Base-by-base conservation (phyloP, 2,329 filamentous ascomycete species). In the Dryadomyces sulphureus region DNA sequence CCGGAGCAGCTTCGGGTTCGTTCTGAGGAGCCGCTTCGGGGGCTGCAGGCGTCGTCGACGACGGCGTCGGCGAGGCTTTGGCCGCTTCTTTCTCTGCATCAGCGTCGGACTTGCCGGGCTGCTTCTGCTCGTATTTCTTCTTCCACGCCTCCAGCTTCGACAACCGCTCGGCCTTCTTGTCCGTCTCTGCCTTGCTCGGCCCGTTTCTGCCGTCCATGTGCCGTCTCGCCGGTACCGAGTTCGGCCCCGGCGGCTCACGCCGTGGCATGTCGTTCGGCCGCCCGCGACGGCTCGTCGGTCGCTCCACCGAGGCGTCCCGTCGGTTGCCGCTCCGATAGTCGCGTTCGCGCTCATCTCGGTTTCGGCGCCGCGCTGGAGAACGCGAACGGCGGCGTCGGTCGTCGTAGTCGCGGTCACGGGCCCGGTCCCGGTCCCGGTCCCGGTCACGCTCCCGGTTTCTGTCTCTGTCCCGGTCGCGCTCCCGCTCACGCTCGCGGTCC, bases 61-160 rank as follows among this genome's bases (percentile, higher is more conserved):
- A 70, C 22, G 78, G 75, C 39, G 61, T 64, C 46, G 42, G 27
- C 2, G 48, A 14, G 4, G 21, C 65, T 2, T 11, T 34, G 9
- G 57, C 56, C n/a, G 49, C 4, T 27, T 42, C 30, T 6, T 27
- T 17, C 2, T 30, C 19, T 6, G 40, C 27, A 5, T 17, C 76
- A 36, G 79, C 72, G 55, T 83, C 76, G 56, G 77, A 79, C 58
- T 84, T 77, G 59, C 85, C 85, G 51, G 74, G 75, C 55, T 81
- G 81, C 54, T 81, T 81, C 58, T 79, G 78, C 52, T 86, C 84
- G 59, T 87, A 81, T 64, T 89, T 90, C 63, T 87, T 84, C 65
- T 94, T 94, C 89, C 88, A 94, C 48, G 85, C 84, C 60, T 90
- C 85, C 24, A 94, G 65, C 59, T 86, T 89, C 24, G 85, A 85